phyloP scores from a whole-genome alignment of 495 filamentous ascomycete genomes.

The Aspergillus sparsus region DNA sequence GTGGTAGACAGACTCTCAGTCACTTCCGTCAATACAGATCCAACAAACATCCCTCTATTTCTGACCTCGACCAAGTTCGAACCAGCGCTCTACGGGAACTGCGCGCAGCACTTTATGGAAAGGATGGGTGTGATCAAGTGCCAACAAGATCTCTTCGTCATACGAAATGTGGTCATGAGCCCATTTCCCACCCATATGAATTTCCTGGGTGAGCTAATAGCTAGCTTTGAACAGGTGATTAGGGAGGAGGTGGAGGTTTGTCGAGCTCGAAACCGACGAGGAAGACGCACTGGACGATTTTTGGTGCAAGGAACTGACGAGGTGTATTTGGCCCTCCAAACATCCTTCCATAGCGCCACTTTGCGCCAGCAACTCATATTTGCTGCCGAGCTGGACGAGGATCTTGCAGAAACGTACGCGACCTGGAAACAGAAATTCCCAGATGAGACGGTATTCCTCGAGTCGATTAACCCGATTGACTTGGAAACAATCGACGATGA shows the following conservation, averaged over 20 bases:
- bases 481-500: not conserved
- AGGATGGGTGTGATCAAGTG: constrained; percentile 35
- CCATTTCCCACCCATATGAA: constrained; percentile 40
- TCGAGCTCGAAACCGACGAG: constrained; percentile 30
- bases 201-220: constrained; percentile 30
- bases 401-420: not conserved
- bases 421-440: constrained; percentile 4
- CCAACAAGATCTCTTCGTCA: constrained; percentile 37
- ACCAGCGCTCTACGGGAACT: constrained; percentile 42
- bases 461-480: constrained; percentile 1
- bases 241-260: constrained; percentile 35
- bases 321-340: constrained; percentile 33
- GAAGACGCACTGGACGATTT: constrained; percentile 31
- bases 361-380: constrained; percentile 37
- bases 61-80: constrained; percentile 45
- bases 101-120: constrained; percentile 39
- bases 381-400: constrained; percentile 24
- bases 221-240: constrained; percentile 30
- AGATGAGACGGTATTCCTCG: not conserved
- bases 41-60: constrained; percentile 38
- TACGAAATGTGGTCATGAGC: constrained; percentile 45
- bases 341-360: constrained; percentile 38
- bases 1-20: constrained; percentile 45
- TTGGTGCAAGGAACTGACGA: constrained; percentile 37
- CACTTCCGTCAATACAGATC: constrained; percentile 37